phyloP scores from a whole-genome alignment of 1,284 basidiomycete genomes.

The Irpex rosettiformis region DNA sequence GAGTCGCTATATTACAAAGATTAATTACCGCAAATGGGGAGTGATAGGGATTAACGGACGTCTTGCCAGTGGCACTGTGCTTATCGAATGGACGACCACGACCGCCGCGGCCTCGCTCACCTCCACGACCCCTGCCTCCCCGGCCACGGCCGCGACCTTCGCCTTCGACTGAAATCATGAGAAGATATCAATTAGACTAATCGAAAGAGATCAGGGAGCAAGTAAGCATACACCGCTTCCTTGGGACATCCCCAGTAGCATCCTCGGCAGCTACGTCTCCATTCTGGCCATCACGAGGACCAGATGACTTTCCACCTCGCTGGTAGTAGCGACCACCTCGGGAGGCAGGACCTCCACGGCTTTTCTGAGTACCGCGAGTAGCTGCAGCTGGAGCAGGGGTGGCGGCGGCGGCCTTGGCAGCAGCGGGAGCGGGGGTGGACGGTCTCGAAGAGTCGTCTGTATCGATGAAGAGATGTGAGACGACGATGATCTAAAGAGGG shows the following conservation, averaged over 20 bases:
- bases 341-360: constrained; percentile 59
- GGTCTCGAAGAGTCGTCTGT: constrained; percentile 47
- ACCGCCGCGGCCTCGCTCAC: constrained; percentile 47
- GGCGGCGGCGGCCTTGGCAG: constrained; percentile 32
- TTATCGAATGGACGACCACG: constrained; percentile 75
- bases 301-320: constrained; percentile 52
- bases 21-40: neutral
- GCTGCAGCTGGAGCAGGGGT: constrained; percentile 40
- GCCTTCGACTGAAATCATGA: constrained; percentile 41
- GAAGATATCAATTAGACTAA: constrained; percentile 1
- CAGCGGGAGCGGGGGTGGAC: constrained; percentile 34
- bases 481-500: constrained; percentile 11
- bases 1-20: constrained; percentile 57
- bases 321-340: constrained; percentile 73
- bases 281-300: constrained; percentile 31
- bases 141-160: constrained; percentile 47
- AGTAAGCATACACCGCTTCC: constrained; percentile 51
- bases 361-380: constrained; percentile 31
- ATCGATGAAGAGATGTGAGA: constrained; percentile 20
- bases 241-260: constrained; percentile 35
- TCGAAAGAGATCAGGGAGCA: constrained; percentile 6
- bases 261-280: constrained; percentile 41
- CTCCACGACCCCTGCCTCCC: constrained; percentile 40
- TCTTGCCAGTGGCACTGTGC: constrained; percentile 81
- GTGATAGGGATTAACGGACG: constrained; percentile 39